A percentile compares a stretch with the other conserved stretches of the same genome.
Evolutionary conservation across 768 basidiomycete genomes (phyloP).

Genomic region (Candolleomyces eurysporus): DNA sequence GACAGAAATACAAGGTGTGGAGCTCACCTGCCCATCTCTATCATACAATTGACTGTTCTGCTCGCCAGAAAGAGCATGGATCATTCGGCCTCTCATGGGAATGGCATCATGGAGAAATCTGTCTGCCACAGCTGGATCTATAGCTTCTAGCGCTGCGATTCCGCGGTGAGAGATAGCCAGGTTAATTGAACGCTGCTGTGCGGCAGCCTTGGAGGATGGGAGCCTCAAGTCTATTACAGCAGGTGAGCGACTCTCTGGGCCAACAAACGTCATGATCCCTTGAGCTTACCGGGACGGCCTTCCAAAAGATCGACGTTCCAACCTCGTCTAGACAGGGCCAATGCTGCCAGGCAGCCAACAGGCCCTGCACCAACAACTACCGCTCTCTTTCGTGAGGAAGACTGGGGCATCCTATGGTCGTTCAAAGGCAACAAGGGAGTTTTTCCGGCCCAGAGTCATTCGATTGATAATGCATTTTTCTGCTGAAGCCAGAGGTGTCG

Average conservation of each 20-base stretch:
- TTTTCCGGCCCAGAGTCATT: neutral
- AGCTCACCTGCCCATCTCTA: constrained; percentile 77
- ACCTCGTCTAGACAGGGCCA: constrained; percentile 81
- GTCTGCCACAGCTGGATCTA: constrained; percentile 69
- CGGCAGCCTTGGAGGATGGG: constrained; percentile 59
- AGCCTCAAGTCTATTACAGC: constrained; percentile 63
- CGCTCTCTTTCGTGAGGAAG: constrained; percentile 37
- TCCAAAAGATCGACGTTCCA: constrained; percentile 85
- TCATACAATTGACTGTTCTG: constrained; percentile 87
- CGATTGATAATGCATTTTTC: neutral
- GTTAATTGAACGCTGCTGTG: constrained; percentile 90
- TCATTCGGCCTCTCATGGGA: constrained; percentile 96
- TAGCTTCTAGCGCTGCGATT: constrained; percentile 79
- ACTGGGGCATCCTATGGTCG: neutral
- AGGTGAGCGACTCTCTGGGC: constrained; percentile 10
- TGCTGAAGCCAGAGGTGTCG: neutral
- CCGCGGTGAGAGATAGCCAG: constrained; percentile 93
- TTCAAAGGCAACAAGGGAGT: neutral
- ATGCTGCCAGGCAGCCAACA: constrained; percentile 89
- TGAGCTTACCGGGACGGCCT: constrained; percentile 63
- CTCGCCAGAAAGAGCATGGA: constrained; percentile 73
- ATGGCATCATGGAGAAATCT: constrained; percentile 77
- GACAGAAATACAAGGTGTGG: constrained; percentile 14
- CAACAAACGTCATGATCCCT: constrained; percentile 13
- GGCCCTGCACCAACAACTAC: constrained; percentile 87